Conservation (phyloP, 306 rosid genomes). For the Fagus sylvatica region DNA sequence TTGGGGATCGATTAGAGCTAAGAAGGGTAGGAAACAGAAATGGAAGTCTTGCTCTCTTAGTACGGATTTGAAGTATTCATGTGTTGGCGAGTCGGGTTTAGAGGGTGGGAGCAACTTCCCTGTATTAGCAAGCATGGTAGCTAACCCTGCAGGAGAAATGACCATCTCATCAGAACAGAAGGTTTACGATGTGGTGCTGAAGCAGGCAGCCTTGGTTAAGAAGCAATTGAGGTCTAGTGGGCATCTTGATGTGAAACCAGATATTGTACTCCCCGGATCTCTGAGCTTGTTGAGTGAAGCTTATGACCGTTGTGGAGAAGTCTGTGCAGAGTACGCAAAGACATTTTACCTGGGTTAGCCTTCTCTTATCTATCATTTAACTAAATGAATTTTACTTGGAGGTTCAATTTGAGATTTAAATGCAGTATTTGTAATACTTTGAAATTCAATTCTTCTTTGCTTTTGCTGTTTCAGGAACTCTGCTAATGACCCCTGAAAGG, state of each 20-base stretch:
- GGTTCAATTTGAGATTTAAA: conserved; percentile 17
- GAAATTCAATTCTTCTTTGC: conserved; percentile 16
- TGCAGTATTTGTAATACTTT: neutral
- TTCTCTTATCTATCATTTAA: conserved; percentile 42
- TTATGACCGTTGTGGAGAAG: conserved; percentile 58
- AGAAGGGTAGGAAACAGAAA: conserved; percentile 36
- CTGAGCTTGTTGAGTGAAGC: conserved; percentile 61
- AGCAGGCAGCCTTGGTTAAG: conserved; percentile 70
- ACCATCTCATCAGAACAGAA: conserved; percentile 58
- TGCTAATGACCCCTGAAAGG: conserved; percentile 81
- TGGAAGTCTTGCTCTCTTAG: conserved; percentile 39
- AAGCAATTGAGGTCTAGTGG: conserved; percentile 47
- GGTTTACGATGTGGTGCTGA: conserved; percentile 67
- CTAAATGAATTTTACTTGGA: conserved; percentile 34
- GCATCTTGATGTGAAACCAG: conserved; percentile 56
- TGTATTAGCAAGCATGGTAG: conserved; percentile 55
- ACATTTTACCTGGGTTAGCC: conserved; percentile 64
- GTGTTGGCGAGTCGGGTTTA: conserved; percentile 47
- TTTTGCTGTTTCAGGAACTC: conserved; percentile 59
- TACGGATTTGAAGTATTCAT: conserved; percentile 45
- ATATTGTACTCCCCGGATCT: conserved; percentile 60
- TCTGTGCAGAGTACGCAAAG: conserved; percentile 59
- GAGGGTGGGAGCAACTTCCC: conserved; percentile 44
- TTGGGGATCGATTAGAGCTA: conserved; percentile 36
- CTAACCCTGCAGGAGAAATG: conserved; percentile 56